phyloP scores from a whole-genome alignment of 306 rosid genomes.

The Lablab purpureus region DNA sequence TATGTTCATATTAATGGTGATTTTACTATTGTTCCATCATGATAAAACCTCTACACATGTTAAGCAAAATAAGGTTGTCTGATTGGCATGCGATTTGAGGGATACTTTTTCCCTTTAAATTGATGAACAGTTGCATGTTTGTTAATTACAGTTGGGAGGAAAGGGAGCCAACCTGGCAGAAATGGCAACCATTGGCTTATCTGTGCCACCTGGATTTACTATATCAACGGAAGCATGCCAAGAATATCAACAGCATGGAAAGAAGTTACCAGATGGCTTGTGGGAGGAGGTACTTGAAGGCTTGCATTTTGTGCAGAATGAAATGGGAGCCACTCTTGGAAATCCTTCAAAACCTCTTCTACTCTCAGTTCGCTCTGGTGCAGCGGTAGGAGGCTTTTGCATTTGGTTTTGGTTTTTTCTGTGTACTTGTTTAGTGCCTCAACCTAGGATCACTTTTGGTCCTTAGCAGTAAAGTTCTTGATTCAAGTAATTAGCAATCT shows the following conservation, averaged over 20 bases:
- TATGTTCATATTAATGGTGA: background rate
- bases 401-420: conserved; percentile 14
- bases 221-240: conserved; percentile 97
- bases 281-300: conserved; percentile 93
- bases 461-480: too few species aligned
- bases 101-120: conserved; percentile 28
- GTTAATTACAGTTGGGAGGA: conserved; percentile 79
- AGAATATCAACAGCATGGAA: conserved; percentile 81
- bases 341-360: conserved; percentile 89
- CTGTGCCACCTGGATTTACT: conserved; percentile 96
- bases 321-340: conserved; percentile 83
- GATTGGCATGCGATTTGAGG: too few species aligned
- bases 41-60: background rate
- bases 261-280: conserved; percentile 63
- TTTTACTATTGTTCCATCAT: background rate
- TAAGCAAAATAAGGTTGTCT: background rate
- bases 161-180: conserved; percentile 98
- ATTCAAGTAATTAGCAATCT: too few species aligned
- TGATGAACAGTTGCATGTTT: conserved; percentile 34
- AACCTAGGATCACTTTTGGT: background rate
- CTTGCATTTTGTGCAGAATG: conserved; percentile 64
- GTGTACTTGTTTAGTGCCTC: background rate
- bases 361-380: conserved; percentile 95
- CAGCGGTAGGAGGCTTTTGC: conserved; percentile 65
- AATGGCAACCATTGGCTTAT: conserved; percentile 93